phyloP scores from a whole-genome alignment of 768 basidiomycete species.

The Calvatia gigantea region DNA sequence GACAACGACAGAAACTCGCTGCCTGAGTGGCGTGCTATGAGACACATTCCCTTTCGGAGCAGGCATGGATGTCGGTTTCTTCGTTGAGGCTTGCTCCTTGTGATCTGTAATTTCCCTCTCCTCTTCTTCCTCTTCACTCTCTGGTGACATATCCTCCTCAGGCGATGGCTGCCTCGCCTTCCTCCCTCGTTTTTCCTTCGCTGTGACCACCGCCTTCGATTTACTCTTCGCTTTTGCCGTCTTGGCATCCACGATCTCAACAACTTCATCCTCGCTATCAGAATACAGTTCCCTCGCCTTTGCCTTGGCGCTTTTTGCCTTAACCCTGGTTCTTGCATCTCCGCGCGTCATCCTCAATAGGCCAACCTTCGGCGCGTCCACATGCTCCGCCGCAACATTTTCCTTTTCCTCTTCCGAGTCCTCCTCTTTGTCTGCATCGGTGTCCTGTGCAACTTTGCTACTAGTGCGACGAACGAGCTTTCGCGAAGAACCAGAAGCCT shows the following conservation, averaged over 20 bases:
- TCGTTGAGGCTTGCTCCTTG: not conserved
- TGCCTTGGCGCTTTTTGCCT: conserved; percentile 16
- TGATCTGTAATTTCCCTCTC: not conserved
- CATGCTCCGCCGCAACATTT: not conserved
- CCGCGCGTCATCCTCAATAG: conserved; percentile 18
- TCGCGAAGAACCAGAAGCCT: not conserved
- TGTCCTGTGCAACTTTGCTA: not conserved
- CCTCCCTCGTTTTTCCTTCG: conserved; percentile 11
- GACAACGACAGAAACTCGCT: conserved; percentile 1
- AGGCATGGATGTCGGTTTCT: not conserved
- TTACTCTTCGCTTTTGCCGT: conserved; percentile 1
- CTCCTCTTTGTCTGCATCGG: not conserved
- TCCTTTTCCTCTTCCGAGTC: conserved; percentile 9
- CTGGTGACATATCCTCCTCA: not conserved
- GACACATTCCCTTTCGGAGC: not conserved
- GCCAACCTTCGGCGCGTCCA: conserved; percentile 9
- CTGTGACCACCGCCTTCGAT: not conserved
- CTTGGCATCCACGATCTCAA: not conserved
- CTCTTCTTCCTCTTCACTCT: not conserved
- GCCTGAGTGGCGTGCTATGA: not conserved
- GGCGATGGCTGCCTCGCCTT: conserved; percentile 3
- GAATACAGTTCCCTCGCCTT: conserved; percentile 14
- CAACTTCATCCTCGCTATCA: conserved; percentile 17
- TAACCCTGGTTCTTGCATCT: conserved; percentile 25
- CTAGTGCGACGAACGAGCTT: conserved; percentile 1